Evolutionary conservation across 2,329 filamentous ascomycete species (phyloP), one percentile per base, ranked within the genome.

Genomic region (Botrytis hyacinthi): DNA sequence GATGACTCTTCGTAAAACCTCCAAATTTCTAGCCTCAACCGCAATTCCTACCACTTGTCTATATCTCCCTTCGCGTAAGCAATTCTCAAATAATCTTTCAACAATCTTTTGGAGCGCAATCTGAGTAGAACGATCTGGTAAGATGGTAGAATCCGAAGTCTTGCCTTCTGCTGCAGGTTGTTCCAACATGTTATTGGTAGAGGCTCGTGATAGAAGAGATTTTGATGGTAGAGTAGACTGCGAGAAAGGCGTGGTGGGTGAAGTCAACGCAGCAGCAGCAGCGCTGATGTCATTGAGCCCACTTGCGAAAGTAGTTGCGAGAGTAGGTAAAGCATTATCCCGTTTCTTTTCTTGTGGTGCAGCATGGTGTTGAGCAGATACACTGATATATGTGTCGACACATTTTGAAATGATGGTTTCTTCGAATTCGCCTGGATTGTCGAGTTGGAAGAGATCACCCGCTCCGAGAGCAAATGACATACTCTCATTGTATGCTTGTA

Each of bases 351-450:
- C 84, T 83, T 71, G 85, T 79, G 76, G 88, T 81, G 75, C 86
- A 83, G 84, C 86, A 86, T 82, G 86, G 85, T 81, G 88, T 85
- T 74, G 75, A 7, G 89, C 89, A 69, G 90, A 92, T 70, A 95
- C 88, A 74, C 93, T 91, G 80, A 99, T 98, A 85, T 98, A 99
- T 77, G 97, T 97, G 83, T 99, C 96, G 80, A 99, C 90, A 81
- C 96, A 99, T 88, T 97, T 98, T 74, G 95, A 95, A 83, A 98
- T 95, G 84, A 99, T 98, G 73, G 96, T 99, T 85, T 99, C 95
- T 84, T 99, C 96, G 81, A 97, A 99, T 85, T 99, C 96, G 83
- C 94, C 93, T 70, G 93, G 92, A 72, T 91, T 88, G 80, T 98
- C 93, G 77, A 98, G 89, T 85, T 97, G 93, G 87, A 99, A 98